Conservation (phyloP, 2,329 filamentous ascomycete species). For the Fusarium heterosporum region DNA sequence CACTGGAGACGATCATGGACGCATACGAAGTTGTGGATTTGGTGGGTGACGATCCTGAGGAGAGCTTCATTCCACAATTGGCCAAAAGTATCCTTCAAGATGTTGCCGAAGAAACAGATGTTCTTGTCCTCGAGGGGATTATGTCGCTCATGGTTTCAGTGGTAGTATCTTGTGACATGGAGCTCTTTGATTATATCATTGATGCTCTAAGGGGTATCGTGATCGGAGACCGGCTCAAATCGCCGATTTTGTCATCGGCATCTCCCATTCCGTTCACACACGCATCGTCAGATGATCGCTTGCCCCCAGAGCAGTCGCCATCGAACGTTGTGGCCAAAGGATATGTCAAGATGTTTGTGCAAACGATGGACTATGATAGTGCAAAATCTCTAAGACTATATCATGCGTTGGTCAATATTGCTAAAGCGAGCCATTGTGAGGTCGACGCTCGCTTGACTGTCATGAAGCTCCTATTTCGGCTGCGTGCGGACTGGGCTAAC, state of each 20-base stretch:
- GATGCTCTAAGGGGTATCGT: constrained; percentile 65
- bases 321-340: constrained; percentile 78
- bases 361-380: constrained; percentile 74
- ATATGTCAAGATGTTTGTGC: constrained; percentile 81
- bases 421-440: constrained; percentile 69
- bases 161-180: constrained; percentile 67
- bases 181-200: constrained; percentile 70
- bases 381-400: constrained; percentile 73
- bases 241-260: constrained; percentile 53
- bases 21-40: constrained; percentile 69
- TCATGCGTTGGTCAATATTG: constrained; percentile 72
- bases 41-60: constrained; percentile 68
- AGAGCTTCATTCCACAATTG: constrained; percentile 67
- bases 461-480: constrained; percentile 82
- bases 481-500: constrained; percentile 85
- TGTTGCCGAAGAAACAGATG: constrained; percentile 72
- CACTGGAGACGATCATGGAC: constrained; percentile 70
- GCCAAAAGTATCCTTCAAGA: constrained; percentile 71
- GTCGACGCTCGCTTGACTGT: constrained; percentile 77
- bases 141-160: constrained; percentile 74
- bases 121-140: constrained; percentile 71
- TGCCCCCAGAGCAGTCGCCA: constrained; percentile 61
- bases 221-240: constrained; percentile 60
- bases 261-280: constrained; percentile 43
- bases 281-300: constrained; percentile 32